These are phyloP conservation scores for Fusarium begoniae DNA, from an alignment of 2,329 filamentous ascomycete genomes.

Conservation along the genomic window DNA sequence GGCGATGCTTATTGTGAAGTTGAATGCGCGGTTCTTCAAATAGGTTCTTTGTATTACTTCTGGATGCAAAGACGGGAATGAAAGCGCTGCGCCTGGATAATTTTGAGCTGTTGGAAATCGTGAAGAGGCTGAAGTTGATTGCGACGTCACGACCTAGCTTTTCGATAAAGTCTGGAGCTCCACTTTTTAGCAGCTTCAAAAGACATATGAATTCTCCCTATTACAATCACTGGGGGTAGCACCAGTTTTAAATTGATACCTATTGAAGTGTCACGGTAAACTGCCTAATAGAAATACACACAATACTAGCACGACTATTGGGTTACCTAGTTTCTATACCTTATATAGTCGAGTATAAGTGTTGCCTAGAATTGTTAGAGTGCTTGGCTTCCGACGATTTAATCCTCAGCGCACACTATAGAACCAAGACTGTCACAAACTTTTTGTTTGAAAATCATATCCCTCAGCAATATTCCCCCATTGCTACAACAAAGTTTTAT, in stretches of 20 bases:
- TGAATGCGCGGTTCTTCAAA: background rate
- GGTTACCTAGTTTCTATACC: too few relatives aligned
- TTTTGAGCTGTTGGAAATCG: background rate
- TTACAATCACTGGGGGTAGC: background rate
- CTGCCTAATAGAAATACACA: background rate
- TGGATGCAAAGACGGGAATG: background rate
- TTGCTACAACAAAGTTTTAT: too few relatives aligned
- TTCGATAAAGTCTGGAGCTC: background rate
- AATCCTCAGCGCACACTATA: too few relatives aligned
- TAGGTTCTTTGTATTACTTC: background rate
- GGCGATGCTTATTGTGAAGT: too few relatives aligned
- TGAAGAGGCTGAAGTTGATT: conserved; percentile 1
- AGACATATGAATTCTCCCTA: background rate
- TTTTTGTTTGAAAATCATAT: background rate
- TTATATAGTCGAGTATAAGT: background rate
- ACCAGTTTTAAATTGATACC: background rate
- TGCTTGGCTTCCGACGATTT: too few relatives aligned
- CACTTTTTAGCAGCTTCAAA: conserved; percentile 1
- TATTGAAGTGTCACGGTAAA: too few relatives aligned
- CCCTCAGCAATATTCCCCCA: too few relatives aligned
- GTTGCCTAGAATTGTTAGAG: background rate
- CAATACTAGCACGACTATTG: background rate
- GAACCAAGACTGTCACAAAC: background rate
- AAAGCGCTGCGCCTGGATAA: background rate
- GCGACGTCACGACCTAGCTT: conserved; percentile 20